These are phyloP conservation scores for Xerocomellus dryophilus DNA, from an alignment of 768 basidiomycete species.

Conservation along the genomic window DNA sequence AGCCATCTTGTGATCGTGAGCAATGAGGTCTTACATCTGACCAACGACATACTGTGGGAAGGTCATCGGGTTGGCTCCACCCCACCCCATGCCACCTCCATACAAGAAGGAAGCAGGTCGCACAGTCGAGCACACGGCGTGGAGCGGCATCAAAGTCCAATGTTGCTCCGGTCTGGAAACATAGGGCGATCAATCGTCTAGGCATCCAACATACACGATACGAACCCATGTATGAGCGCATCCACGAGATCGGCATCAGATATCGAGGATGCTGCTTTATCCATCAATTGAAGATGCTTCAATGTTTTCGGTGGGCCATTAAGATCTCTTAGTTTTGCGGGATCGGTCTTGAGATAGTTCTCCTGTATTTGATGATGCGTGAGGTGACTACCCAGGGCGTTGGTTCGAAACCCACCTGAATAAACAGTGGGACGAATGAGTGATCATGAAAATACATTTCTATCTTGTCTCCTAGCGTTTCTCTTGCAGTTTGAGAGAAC, in stretches of 20 bases:
- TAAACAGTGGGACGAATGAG: constrained; percentile 90
- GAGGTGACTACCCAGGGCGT: neutral
- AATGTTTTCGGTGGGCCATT: constrained; percentile 63
- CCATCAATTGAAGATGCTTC: constrained; percentile 78
- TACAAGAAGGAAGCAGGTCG: constrained; percentile 83
- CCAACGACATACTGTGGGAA: constrained; percentile 75
- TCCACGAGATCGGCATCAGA: constrained; percentile 96
- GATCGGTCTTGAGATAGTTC: constrained; percentile 88
- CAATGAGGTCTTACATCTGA: neutral
- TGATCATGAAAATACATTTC: constrained; percentile 97
- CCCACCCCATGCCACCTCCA: constrained; percentile 65
- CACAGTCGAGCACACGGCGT: constrained; percentile 88
- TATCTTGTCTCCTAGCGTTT: constrained; percentile 87
- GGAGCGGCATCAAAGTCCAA: constrained; percentile 92
- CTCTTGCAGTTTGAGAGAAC: constrained; percentile 77
- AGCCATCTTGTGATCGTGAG: constrained; percentile 67
- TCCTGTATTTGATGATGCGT: constrained; percentile 54
- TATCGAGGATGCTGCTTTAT: constrained; percentile 85
- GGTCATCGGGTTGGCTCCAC: constrained; percentile 60
- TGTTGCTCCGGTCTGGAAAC: constrained; percentile 82
- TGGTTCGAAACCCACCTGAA: constrained; percentile 57
- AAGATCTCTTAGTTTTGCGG: constrained; percentile 53
- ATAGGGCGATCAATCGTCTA: neutral
- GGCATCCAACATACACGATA: neutral
- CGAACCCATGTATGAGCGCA: constrained; percentile 85